Base-by-base conservation (phyloP, 148 eudicot genomes). In the Euryodendron excelsum region DNA sequence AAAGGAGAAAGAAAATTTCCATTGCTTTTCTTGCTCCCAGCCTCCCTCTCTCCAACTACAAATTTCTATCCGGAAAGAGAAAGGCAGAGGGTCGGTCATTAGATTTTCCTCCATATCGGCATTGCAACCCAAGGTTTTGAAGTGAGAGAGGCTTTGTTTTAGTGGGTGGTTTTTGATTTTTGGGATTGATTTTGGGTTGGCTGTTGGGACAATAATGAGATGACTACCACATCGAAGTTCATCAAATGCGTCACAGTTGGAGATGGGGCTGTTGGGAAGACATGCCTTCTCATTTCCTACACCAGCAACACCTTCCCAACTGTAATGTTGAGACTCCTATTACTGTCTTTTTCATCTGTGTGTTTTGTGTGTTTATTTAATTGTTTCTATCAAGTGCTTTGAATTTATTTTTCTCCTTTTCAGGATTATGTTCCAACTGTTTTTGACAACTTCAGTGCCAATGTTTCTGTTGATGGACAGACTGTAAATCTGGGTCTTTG, bases 181-280 rank as follows among this genome's bases (percentile, higher is more conserved):
- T 50, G 55, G 69, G 27, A 20, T 65, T 65, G 13, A 4, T 21
- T 36, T 36, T 21, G 13, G 6, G 14, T n/a, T n/a, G n/a, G n/a
- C n/a, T n/a, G 28, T 47, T 69, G 74, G 20, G 53, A 48, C 18
- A 52, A 58, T 74, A 44, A 72, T 76, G 53, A 58, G 56, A 77
- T 73, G 63, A 27, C 77, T n/a, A 79, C 82, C 44, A 75, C 77
- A 3, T 33, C 79, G 1, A 83, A 78, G 74, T 83, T 83, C 82
- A 83, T 83, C 69, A 83, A 83, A 71, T 83, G 85, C 48, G 85
- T 83, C 1, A 83, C 82, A 20, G 85, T 83, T 63, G 85, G 85
- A 15, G 85, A 83, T 79, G 85, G 85, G 70, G 85, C 85, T 37
- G 85, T 83, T 79, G 85, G 85, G 50, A 83, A 83, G 59, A 83